Evolutionary conservation across 345 rosid species (phyloP).

Genomic region (Schrenkiella parvula): DNA sequence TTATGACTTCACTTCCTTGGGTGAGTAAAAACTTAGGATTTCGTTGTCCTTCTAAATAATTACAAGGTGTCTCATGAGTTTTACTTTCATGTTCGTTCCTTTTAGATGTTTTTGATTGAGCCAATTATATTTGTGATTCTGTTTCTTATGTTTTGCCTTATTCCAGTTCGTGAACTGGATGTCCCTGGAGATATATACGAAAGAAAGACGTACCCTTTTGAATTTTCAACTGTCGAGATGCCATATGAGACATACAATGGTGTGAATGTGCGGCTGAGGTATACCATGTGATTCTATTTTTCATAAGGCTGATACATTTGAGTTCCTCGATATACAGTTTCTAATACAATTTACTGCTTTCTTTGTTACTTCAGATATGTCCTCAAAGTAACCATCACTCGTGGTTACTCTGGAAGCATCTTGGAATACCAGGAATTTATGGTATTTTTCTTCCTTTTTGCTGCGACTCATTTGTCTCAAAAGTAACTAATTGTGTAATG

Average conservation of each 20-base stretch:
- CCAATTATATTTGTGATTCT: not conserved
- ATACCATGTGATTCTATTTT: slow-evolving; percentile 12
- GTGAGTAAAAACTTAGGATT: slow-evolving; percentile 44
- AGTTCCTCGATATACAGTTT: not conserved
- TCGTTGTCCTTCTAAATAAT: not conserved
- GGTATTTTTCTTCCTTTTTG: slow-evolving; percentile 41
- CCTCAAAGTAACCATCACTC: slow-evolving; percentile 80
- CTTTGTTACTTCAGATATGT: slow-evolving; percentile 59
- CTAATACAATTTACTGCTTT: not conserved
- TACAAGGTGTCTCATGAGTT: not conserved
- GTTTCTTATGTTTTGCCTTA: not conserved
- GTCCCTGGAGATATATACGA: slow-evolving; percentile 94
- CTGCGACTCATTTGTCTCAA: not conserved
- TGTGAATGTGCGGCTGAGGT: slow-evolving; percentile 94
- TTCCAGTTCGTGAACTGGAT: slow-evolving; percentile 92
- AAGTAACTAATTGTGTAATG: not conserved
- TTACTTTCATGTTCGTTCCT: not conserved
- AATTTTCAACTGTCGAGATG: slow-evolving; percentile 97
- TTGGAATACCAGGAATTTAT: slow-evolving; percentile 86
- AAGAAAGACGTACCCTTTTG: slow-evolving; percentile 84
- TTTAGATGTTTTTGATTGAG: not conserved
- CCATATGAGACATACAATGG: slow-evolving; percentile 95
- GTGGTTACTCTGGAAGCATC: slow-evolving; percentile 90
- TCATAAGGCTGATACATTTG: not conserved
- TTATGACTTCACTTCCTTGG: slow-evolving; percentile 95